Percentiles rank a stretch among this genome's conserved stretches.
phyloP scores from a whole-genome alignment of 805 yeast species.

The Zygosaccharomyces lentus region DNA sequence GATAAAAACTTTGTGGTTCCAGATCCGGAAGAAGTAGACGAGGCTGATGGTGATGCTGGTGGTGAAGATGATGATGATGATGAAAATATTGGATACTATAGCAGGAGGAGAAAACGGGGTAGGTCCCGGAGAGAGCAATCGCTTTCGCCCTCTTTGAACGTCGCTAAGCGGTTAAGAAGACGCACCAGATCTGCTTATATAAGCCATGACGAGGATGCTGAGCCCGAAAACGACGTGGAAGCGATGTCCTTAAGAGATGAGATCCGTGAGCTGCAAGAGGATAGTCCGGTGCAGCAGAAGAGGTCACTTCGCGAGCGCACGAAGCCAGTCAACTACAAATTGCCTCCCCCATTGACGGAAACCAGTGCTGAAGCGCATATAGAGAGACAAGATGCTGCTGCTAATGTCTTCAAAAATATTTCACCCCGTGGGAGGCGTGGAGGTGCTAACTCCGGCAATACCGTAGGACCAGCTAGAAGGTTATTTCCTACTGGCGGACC shows the following conservation, averaged over 20 bases:
- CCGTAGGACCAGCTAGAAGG: conserved; percentile 54
- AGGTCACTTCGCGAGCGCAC: conserved; percentile 60
- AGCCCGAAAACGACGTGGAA: conserved; percentile 22
- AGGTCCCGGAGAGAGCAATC: conserved; percentile 9
- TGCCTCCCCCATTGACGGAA: conserved; percentile 71
- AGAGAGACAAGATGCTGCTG: conserved; percentile 19
- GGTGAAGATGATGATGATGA: conserved; percentile 14
- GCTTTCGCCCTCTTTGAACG: conserved; percentile 14
- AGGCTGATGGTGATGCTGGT: conserved; percentile 31
- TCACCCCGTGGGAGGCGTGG: conserved; percentile 39
- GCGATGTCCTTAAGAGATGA: conserved; percentile 54
- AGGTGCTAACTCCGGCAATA: conserved; percentile 37
- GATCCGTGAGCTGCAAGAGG: conserved; percentile 58
- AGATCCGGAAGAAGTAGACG: conserved; percentile 33
- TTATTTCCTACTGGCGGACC: conserved; percentile 95
- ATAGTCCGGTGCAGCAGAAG: conserved; percentile 51
- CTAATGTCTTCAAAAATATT: conserved; percentile 14
- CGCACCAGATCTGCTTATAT: conserved; percentile 21
- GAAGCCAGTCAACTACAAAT: conserved; percentile 69
- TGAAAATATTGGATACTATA: conserved; percentile 17
- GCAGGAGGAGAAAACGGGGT: conserved; percentile 15
- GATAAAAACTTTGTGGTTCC: conserved; percentile 29
- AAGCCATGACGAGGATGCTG: conserved; percentile 31
- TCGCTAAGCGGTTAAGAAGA: conserved; percentile 24
- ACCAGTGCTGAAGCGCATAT: conserved; percentile 35